Conservation (phyloP, 2,329 filamentous ascomycete species). For the Cercospora sp. region DNA sequence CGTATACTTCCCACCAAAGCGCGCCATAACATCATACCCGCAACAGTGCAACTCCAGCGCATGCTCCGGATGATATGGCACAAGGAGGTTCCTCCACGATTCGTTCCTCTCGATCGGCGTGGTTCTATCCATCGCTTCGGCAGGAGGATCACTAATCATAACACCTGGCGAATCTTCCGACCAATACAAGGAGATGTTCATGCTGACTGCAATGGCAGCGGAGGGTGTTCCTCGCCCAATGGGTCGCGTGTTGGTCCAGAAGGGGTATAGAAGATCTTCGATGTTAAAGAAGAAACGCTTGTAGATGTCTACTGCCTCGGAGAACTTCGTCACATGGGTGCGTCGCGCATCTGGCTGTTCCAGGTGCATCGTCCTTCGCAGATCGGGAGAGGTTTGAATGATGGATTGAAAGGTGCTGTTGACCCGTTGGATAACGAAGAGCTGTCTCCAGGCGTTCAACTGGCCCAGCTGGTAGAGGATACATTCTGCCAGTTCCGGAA, state of each 20-base stretch:
- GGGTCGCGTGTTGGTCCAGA: constrained; percentile 28
- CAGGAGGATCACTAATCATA: constrained; percentile 15
- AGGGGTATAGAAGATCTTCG: constrained; percentile 25
- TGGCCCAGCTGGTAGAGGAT: constrained; percentile 26
- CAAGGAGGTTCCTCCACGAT: constrained; percentile 26
- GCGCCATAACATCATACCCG: constrained; percentile 26
- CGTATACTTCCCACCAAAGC: constrained; percentile 17
- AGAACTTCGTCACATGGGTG: constrained; percentile 9
- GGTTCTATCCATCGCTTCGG: constrained; percentile 20
- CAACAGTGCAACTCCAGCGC: constrained; percentile 28
- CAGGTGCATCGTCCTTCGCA: constrained; percentile 25
- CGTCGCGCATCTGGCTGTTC: constrained; percentile 16
- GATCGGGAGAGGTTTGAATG: constrained; percentile 23
- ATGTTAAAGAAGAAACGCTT: constrained; percentile 26
- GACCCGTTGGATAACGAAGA: constrained; percentile 27
- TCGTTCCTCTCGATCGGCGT: constrained; percentile 22
- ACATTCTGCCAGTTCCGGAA: constrained; percentile 27
- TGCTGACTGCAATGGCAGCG: constrained; percentile 19
- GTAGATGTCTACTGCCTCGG: constrained; percentile 23
- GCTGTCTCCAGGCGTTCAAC: constrained; percentile 23
- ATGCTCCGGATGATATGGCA: constrained; percentile 26
- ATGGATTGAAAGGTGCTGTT: constrained; percentile 24
- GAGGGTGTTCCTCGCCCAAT: constrained; percentile 7
- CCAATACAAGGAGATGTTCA: constrained; percentile 30
- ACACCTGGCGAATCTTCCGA: constrained; percentile 24